Conservation (phyloP, 2,329 filamentous ascomycete species). For the Capronia americana region DNA sequence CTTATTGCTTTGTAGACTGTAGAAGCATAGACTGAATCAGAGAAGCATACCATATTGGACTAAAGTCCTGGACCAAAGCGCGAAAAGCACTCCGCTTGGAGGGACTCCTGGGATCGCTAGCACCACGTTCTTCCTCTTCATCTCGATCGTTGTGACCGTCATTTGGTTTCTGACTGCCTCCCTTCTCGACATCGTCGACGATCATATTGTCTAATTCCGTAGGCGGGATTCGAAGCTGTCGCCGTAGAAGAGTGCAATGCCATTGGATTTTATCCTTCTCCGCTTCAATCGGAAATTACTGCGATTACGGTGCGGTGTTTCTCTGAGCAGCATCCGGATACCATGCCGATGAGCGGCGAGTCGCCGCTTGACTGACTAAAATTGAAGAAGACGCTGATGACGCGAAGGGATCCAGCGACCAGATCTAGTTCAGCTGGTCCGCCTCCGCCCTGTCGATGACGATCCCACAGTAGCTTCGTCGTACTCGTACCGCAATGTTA, state of each 20-base stretch:
- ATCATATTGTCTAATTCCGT: neutral
- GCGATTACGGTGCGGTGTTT: neutral
- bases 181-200: neutral
- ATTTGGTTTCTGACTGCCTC: neutral
- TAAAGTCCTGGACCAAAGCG: slow-evolving; percentile 3
- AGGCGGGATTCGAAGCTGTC: neutral
- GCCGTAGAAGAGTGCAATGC: neutral
- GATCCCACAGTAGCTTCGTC: neutral
- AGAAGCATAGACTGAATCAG: neutral
- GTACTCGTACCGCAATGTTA: neutral
- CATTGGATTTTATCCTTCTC: neutral
- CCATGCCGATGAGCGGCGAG: slow-evolving; percentile 9
- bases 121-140: neutral
- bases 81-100: neutral
- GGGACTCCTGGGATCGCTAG: neutral
- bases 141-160: neutral
- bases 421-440: too few species aligned
- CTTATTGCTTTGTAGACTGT: neutral
- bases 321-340: neutral
- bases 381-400: neutral
- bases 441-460: neutral
- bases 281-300: neutral
- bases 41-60: slow-evolving; percentile 8
- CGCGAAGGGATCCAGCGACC: too few species aligned
- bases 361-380: neutral